phyloP scores from a whole-genome alignment of 495 filamentous ascomycete genomes.

The Penicillium goetzii region DNA sequence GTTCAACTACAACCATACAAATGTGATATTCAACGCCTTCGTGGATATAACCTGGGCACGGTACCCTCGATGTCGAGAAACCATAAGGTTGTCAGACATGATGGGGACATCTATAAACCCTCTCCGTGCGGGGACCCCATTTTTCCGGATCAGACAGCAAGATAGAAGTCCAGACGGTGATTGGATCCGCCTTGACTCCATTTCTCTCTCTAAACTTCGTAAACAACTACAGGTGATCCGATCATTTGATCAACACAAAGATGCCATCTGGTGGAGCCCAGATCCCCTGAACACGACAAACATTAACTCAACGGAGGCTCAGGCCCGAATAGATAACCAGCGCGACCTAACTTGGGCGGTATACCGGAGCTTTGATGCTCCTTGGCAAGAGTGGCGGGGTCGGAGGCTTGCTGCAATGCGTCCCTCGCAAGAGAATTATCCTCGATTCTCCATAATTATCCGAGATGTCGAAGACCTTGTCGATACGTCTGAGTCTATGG shows the following conservation, averaged over 20 bases:
- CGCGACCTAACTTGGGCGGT: slow-evolving; percentile 2
- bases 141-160: background rate
- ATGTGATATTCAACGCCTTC: slow-evolving; percentile 3
- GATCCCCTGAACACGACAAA: background rate
- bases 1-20: background rate
- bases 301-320: background rate
- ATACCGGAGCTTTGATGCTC: slow-evolving; percentile 6
- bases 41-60: background rate
- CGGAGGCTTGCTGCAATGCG: background rate
- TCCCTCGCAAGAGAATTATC: background rate
- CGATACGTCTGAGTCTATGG: background rate
- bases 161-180: background rate
- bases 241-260: background rate
- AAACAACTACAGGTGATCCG: slow-evolving; percentile 2
- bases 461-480: background rate
- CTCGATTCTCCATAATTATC: background rate
- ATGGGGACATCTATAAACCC: background rate
- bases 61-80: background rate
- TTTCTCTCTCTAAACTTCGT: background rate
- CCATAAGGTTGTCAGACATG: background rate
- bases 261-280: slow-evolving; percentile 1
- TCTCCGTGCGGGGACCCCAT: background rate
- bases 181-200: background rate
- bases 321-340: background rate
- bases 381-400: slow-evolving; percentile 2